Evolutionary conservation across 495 filamentous ascomycete genomes (phyloP), one percentile per base, ranked within the genome.

Genomic region (Tuber magnatum): DNA sequence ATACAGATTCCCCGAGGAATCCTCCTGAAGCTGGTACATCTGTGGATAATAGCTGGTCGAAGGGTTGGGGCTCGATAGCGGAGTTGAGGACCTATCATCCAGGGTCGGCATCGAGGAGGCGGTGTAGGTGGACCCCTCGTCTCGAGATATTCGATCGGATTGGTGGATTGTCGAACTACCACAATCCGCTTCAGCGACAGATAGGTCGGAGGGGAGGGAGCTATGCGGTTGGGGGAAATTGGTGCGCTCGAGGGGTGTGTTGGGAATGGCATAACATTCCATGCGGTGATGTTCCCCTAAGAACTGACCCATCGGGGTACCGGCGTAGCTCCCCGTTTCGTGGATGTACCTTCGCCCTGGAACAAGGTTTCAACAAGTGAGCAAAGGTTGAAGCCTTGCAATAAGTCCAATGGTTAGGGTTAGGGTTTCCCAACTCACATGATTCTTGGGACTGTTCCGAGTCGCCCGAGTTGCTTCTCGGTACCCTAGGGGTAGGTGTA

Each of bases 11-110:
- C 77, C 77, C 22, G 20, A 69, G 41, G 72, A 75, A n/a, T 79
- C 61, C 2, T 28, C 61, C 4, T 68, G n/a, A 40, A 79, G 41
- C 20, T 40, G 44, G 46, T 79, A 79, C 77, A 79, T 79, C 43
- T 72, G 77, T 20, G 1, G 0, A n/a, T 72, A 48, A 38, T 41
- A 70, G 14, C 28, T 39, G 22, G 39, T 44, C 6, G 42, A 75
- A 20, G 72, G 28, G 39, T 65, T 18, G 43, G 28, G 56, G 8
- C 48, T 43, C 40, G 76, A 79, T 41, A 42, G 24, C 5, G 56
- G 51, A 22, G 42, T 14, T 14, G 43, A 61, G 32, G 77, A 79
- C 3, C 12, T 44, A 38, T 3, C 10, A 16, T 70, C 70, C 61
- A 79, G 16, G 35, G 39, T 20, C 20, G 72, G 77, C 14, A 70